Conservation (phyloP, 31 red algal species). For the Endocladia muricata region DNA sequence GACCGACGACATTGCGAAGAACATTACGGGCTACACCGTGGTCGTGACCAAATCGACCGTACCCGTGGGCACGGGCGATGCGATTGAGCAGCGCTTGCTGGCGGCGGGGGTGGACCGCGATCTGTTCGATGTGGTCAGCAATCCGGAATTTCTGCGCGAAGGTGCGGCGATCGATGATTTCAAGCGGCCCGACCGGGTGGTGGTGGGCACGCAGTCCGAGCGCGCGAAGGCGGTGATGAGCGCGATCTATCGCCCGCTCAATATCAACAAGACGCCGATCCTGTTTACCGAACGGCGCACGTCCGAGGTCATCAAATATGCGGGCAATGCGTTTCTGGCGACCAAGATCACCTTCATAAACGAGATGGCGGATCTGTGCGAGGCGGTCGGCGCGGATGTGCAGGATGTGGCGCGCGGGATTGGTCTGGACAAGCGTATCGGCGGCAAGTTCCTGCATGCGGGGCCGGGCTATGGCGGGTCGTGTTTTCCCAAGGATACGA, state of each 20-base stretch:
- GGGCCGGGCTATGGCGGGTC: slow-evolving; percentile 55
- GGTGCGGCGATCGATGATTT: slow-evolving; percentile 52
- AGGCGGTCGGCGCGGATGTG: slow-evolving; percentile 29
- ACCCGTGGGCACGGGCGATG: slow-evolving; percentile 36
- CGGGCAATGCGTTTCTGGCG: slow-evolving; percentile 47
- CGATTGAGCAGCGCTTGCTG: neutral
- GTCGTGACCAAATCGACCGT: slow-evolving; percentile 53
- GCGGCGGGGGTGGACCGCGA: neutral
- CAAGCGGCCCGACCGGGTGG: slow-evolving; percentile 36
- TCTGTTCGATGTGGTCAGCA: slow-evolving; percentile 55
- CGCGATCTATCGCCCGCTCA: neutral
- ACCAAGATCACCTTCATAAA: slow-evolving; percentile 34
- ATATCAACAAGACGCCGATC: neutral
- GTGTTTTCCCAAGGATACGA: slow-evolving; percentile 64
- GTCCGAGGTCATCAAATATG: slow-evolving; percentile 55
- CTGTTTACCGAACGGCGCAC: slow-evolving; percentile 25
- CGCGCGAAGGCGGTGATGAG: neutral
- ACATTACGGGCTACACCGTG: slow-evolving; percentile 20
- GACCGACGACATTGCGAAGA: slow-evolving; percentile 17
- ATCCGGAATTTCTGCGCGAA: slow-evolving; percentile 57
- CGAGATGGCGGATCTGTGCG: slow-evolving; percentile 50
- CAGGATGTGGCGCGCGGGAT: slow-evolving; percentile 11
- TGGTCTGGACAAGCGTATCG: slow-evolving; percentile 43
- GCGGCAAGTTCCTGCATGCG: slow-evolving; percentile 30
- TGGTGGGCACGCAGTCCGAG: slow-evolving; percentile 9